Percentiles rank a stretch among this genome's conserved stretches.
Conservation (phyloP, 345 rosid genomes). For the Pseudoturritis turrita region DNA sequence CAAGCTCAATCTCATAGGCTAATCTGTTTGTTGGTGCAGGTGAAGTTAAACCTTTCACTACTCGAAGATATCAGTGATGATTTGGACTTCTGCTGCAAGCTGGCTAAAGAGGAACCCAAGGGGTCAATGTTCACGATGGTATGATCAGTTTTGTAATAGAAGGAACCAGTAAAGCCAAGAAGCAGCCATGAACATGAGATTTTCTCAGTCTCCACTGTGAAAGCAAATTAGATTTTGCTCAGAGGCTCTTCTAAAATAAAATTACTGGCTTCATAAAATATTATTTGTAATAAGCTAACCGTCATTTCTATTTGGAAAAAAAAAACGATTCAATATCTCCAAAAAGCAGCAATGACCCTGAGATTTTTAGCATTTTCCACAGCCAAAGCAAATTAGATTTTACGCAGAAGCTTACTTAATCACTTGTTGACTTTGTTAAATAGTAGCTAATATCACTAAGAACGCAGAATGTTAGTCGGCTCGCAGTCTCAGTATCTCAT, state of each 20-base stretch:
- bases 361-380: neutral
- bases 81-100: slow-evolving; percentile 52
- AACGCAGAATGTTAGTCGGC: slow-evolving; percentile 43
- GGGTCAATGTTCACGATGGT: no score
- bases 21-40: slow-evolving; percentile 25
- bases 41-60: slow-evolving; percentile 30
- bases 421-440: neutral
- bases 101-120: slow-evolving; percentile 58
- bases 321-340: neutral
- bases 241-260: neutral
- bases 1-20: neutral
- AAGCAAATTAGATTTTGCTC: neutral
- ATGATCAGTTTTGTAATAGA: no score
- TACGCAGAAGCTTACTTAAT: neutral
- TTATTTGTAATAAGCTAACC: neutral
- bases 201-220: neutral
- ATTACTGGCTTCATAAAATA: neutral
- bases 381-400: neutral
- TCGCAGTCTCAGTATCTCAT: slow-evolving; percentile 74
- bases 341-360: neutral
- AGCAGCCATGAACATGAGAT: neutral
- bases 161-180: neutral
- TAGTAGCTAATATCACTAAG: neutral
- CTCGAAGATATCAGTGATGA: slow-evolving; percentile 47
- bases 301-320: neutral